Conservation (phyloP, 345 rosid species). For the Hibiscus trionum region DNA sequence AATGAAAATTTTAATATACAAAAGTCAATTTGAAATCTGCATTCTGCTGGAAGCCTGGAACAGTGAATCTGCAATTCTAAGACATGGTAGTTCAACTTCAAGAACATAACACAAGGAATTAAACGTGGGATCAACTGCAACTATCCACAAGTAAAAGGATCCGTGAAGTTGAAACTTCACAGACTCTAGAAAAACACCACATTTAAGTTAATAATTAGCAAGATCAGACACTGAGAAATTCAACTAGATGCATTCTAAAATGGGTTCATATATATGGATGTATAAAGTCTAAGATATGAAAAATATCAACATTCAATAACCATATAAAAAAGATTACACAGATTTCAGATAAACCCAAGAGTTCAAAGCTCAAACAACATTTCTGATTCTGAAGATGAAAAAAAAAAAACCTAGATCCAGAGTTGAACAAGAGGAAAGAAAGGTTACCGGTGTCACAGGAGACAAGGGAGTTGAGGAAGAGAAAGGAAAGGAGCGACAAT, state of each 20-base stretch:
- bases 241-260: too few species aligned
- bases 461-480: conserved; percentile 16
- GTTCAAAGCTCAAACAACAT: too few species aligned
- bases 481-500: conserved; percentile 22
- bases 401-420: too few species aligned
- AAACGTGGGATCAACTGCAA: not conserved
- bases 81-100: not conserved
- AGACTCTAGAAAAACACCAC: not conserved
- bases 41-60: not conserved
- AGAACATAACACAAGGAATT: not conserved
- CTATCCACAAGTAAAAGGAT: not conserved
- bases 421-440: not conserved
- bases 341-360: not conserved
- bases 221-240: too few species aligned
- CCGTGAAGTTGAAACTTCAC: not conserved
- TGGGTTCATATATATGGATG: too few species aligned
- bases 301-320: not conserved
- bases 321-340: not conserved
- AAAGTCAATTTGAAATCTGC: not conserved
- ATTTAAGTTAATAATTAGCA: too few species aligned
- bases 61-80: not conserved
- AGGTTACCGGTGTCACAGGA: conserved; percentile 31
- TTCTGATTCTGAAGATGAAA: too few species aligned
- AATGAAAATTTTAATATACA: not conserved
- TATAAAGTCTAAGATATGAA: too few species aligned